phyloP scores from a whole-genome alignment of 352 stramenopile species.

The Globisporangium parvum region DNA sequence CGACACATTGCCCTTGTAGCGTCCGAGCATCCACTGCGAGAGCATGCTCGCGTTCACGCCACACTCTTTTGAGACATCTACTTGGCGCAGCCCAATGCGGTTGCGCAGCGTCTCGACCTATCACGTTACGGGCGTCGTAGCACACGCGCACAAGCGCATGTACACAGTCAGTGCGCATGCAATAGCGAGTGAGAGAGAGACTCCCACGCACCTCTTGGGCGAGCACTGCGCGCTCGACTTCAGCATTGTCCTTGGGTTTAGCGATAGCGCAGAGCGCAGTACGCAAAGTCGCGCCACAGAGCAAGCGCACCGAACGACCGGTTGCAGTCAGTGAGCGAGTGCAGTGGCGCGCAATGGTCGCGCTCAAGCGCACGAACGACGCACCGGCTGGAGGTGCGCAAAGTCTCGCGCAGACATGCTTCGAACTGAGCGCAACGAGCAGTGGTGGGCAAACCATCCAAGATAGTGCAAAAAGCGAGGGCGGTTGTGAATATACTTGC shows the following conservation, averaged over 20 bases:
- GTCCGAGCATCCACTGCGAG: slow-evolving; percentile 82
- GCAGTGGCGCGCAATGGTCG: neutral
- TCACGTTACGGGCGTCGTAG: neutral
- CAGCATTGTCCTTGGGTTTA: slow-evolving; percentile 85
- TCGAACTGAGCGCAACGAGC: no score
- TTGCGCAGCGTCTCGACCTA: slow-evolving; percentile 75
- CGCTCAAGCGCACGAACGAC: neutral
- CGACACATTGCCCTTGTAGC: slow-evolving; percentile 81
- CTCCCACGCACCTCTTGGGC: slow-evolving; percentile 48
- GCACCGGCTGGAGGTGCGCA: slow-evolving; percentile 68
- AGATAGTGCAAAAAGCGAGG: no score
- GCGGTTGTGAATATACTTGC: no score
- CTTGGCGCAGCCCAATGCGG: slow-evolving; percentile 61
- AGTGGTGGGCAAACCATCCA: no score
- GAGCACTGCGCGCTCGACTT: slow-evolving; percentile 77
- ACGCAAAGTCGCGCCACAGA: neutral
- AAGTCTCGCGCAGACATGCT: slow-evolving; percentile 62
- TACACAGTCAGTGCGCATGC: neutral
- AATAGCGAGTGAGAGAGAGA: neutral
- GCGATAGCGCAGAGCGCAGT: neutral
- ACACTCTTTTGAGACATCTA: slow-evolving; percentile 83
- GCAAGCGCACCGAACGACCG: neutral
- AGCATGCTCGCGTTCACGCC: slow-evolving; percentile 83
- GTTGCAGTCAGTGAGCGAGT: neutral
- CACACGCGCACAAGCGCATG: neutral